A percentile compares a stretch with the other conserved stretches of the same genome.
phyloP scores from a whole-genome alignment of 2,329 filamentous ascomycete genomes.

The Fusarium transvaalense region DNA sequence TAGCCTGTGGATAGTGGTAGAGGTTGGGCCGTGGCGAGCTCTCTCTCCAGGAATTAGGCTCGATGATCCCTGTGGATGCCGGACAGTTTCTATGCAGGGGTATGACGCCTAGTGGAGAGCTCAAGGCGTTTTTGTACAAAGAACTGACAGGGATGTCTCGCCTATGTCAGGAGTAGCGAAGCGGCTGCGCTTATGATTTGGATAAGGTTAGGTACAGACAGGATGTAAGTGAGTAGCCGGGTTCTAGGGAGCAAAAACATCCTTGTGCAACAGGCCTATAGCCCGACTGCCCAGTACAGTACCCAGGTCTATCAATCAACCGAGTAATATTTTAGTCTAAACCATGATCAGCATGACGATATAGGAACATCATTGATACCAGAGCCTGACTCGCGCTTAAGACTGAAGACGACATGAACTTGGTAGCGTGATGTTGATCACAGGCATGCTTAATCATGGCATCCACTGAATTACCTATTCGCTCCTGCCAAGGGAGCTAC shows the following conservation, averaged over 20 bases:
- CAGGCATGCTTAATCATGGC: neutral
- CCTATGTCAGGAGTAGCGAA: neutral
- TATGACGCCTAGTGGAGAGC: conserved; percentile 34
- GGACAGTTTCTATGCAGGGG: conserved; percentile 22
- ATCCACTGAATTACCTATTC: neutral
- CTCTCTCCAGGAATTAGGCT: conserved; percentile 23
- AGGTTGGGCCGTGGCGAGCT: conserved; percentile 23
- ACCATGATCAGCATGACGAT: conserved; percentile 3
- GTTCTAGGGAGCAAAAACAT: neutral
- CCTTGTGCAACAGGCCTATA: neutral
- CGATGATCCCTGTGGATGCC: conserved; percentile 18
- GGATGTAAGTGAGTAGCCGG: neutral
- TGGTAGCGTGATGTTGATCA: neutral
- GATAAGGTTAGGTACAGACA: neutral
- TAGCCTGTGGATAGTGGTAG: neutral
- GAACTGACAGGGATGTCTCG: conserved; percentile 3
- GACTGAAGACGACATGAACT: conserved; percentile 4
- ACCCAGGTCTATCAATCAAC: neutral
- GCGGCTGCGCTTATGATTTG: conserved; percentile 21
- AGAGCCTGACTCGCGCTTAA: conserved; percentile 10
- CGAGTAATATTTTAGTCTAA: conserved; percentile 11
- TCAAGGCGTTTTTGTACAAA: conserved; percentile 31
- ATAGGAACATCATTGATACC: neutral
- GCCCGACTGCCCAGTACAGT: too few relatives aligned
- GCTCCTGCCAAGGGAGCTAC: neutral